Base-by-base conservation (phyloP, 2,329 filamentous ascomycete species). In the Botrytis deweyae region DNA sequence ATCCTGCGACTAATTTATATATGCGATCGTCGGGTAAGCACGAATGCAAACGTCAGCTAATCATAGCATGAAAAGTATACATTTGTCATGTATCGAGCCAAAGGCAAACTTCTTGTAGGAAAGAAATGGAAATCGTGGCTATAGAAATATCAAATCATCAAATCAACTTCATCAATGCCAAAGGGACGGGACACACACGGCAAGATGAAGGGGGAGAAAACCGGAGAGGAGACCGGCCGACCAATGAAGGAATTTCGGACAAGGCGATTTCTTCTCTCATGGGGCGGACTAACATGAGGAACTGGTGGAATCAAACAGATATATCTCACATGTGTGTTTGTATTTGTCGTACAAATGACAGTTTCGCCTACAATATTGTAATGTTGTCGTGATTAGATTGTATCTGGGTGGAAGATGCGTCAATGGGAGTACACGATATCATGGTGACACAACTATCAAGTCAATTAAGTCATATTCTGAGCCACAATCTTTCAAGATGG, bases 331-430 rank as follows among this genome's bases (percentile, higher is more conserved):
- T 12, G 25, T 12, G 25, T 33, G 33, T 33, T 33, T 33, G 33
- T 40, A 22, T 63, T 42, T 63, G 38, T 63, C 38, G 38, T 42
- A 42, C 61, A 18, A 42, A 42, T 63, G 25, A 29, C 61, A 42
- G 38, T 8, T 16, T 63, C 25, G 14, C 61, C 12, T n/a, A 42
- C 38, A n/a, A 29, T 20, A 1, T 25, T 25, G 10, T 18, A 42
- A 63, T 42, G 38, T 42, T 16, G 61, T 42, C 38, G 61, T 63
- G 61, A 63, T 63, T 63, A 63, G 61, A 63, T 63, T 63, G 16
- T 9, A 63, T 63, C 59, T 63, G 36, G 36, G 22, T n/a, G 36
- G 36, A 6, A 63, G 20, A 40, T 63, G 61, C 38, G 25, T 63
- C 61, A 18, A 42, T 42, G 61, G 38, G 38, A 9, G 61, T 20